Evolutionary conservation across 176 grass and related monocot species (phyloP), one percentile per base, ranked within the genome.

Genomic region (Carex scoparia): DNA sequence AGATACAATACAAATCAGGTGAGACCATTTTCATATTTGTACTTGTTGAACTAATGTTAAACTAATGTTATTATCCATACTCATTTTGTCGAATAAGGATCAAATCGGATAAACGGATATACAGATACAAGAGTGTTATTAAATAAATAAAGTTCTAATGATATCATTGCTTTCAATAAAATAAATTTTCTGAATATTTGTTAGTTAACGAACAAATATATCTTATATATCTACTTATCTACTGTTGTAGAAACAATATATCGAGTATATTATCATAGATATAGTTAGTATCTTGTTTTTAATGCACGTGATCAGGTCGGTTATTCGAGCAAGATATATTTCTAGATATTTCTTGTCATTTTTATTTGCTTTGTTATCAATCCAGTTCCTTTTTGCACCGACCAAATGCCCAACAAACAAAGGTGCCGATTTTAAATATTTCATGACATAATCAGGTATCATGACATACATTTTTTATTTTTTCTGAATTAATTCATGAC

Each of bases 391-490:
- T 73, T n/a, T 48, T 27, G 69, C 69, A 73, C 69, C 40, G 69
- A 73, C 69, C 67, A 73, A 73, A n/a, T 73, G 38, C 18, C 69
- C 69, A 73, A 73, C 69, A 73, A 73, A 49, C 69, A 49, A 48
- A 27, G 69, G 8, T 11, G 42, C 33, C 8, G 3, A 65, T 65
- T 33, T 65, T 69, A 19, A 69, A 72, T 72, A 46, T 73, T 73
- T 72, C 42, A 73, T 60, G 5, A 18, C 8, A 2, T 49, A 48
- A 38, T 9, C 7, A 48, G 44, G 8, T 48, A 10, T 49, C 46
- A 49, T 49, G 46, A 49, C 46, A 49, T 49, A 9, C 16, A n/a
- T 60, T n/a, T 60, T 60, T 60, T 60, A 7, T 1, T 46, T 46
- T 46, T 46, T 49, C 48, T 49, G 9, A 49, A 49, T 49, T 49